Evolutionary conservation across 257 asterid genomes (phyloP).

Genomic region (Solanum arcanum): DNA sequence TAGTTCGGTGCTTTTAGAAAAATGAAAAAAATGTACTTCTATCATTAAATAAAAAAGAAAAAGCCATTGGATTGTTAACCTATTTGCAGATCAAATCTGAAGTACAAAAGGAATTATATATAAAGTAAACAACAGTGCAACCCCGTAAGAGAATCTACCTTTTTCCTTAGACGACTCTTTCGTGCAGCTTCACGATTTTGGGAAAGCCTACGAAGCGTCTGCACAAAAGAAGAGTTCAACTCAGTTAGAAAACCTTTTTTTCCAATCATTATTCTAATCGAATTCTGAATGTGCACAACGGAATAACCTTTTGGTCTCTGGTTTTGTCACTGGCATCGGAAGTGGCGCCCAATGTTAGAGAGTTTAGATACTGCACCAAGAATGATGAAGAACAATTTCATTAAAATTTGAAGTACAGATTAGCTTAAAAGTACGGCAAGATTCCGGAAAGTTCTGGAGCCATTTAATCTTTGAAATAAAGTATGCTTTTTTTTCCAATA

Average conservation of each 20-base stretch:
- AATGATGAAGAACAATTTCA: slow-evolving; percentile 5
- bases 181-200: slow-evolving; percentile 99
- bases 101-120: not conserved
- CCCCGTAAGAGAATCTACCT: slow-evolving; percentile 27
- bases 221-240: slow-evolving; percentile 8
- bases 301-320: slow-evolving; percentile 85
- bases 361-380: slow-evolving; percentile 41
- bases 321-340: slow-evolving; percentile 95
- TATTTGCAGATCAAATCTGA: not conserved
- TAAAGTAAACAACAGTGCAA: not conserved
- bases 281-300: not conserved
- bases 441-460: not conserved
- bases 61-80: not conserved
- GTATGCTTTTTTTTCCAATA: not conserved
- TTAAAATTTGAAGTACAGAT: not conserved
- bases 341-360: slow-evolving; percentile 36
- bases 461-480: not conserved
- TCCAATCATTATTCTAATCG: not conserved
- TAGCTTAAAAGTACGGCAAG: not conserved
- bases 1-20: not conserved
- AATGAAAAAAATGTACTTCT: not conserved
- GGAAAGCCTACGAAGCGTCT: slow-evolving; percentile 90
- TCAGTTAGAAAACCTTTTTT: not conserved
- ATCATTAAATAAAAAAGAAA: not conserved
- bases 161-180: slow-evolving; percentile 88